phyloP scores from a whole-genome alignment of 148 eudicot genomes.

The Nyssa sinensis region DNA sequence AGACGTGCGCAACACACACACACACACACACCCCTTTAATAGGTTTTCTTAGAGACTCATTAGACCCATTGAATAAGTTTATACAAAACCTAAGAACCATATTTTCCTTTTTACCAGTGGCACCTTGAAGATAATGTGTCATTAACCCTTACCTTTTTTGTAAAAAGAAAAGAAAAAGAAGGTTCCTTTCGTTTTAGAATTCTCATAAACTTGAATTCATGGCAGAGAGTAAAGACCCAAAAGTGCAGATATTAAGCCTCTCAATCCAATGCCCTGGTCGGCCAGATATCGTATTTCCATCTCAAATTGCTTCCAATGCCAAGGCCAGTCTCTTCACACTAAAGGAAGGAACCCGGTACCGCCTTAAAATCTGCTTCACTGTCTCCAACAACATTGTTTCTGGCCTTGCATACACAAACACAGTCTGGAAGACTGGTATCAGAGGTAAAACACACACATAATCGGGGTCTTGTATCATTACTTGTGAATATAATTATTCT shows the following conservation, averaged over 20 bases:
- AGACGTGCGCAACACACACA: too few relatives aligned
- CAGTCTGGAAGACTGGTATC: too few relatives aligned
- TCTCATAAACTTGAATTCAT: not conserved
- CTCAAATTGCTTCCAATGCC: conserved; percentile 35
- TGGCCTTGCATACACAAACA: conserved; percentile 30
- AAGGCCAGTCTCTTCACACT: conserved; percentile 35
- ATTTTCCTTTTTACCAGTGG: not conserved
- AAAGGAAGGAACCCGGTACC: conserved; percentile 40
- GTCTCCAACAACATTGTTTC: conserved; percentile 21
- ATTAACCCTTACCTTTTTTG: not conserved
- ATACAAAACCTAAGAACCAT: too few relatives aligned
- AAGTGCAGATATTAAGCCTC: conserved; percentile 36
- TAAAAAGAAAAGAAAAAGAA: not conserved
- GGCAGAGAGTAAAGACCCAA: conserved; percentile 19
- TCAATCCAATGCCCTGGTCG: conserved; percentile 33
- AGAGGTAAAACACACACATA: conserved; percentile 21
- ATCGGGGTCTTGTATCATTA: too few relatives aligned
- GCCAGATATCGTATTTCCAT: conserved; percentile 26
- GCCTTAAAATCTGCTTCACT: conserved; percentile 25
- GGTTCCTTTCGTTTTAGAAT: not conserved
- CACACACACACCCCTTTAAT: too few relatives aligned
- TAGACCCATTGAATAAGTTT: too few relatives aligned
- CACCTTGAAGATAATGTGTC: not conserved
- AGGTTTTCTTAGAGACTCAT: too few relatives aligned
- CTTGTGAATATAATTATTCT: too few relatives aligned